These are phyloP conservation scores for Rhynchospora pubera DNA, from an alignment of 176 grass and related monocot species.

Conservation along the genomic window DNA sequence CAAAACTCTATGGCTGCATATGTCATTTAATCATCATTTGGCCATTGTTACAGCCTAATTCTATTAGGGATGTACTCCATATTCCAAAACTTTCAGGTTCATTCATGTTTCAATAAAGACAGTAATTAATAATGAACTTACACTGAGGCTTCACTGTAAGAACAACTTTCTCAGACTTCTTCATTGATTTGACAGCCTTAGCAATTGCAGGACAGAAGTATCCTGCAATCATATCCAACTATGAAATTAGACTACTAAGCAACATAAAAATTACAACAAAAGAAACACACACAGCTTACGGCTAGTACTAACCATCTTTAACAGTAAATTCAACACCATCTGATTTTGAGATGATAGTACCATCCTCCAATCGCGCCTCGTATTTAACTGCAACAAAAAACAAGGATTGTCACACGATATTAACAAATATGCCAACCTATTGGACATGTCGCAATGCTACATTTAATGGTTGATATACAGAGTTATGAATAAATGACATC, in stretches of 20 bases:
- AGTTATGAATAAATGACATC: not conserved
- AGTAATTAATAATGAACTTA: slow-evolving; percentile 27
- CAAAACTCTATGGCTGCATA: not conserved
- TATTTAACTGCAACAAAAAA: slow-evolving; percentile 62
- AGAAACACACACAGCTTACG: not conserved
- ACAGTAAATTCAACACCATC: slow-evolving; percentile 77
- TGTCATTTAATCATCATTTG: not conserved
- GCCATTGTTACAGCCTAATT: not conserved
- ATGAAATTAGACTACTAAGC: slow-evolving; percentile 10
- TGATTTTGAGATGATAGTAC: slow-evolving; percentile 62
- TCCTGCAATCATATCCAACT: slow-evolving; percentile 30
- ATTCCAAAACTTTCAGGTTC: not conserved
- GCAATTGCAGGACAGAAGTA: slow-evolving; percentile 68
- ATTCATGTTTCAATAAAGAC: not conserved
- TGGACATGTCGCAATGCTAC: not conserved
- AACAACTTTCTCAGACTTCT: slow-evolving; percentile 66
- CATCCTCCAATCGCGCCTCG: slow-evolving; percentile 70
- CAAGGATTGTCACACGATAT: not conserved
- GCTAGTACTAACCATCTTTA: slow-evolving; percentile 58
- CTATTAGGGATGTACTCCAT: not conserved
- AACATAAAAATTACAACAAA: not conserved
- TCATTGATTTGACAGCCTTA: slow-evolving; percentile 93
- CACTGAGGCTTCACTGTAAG: slow-evolving; percentile 93
- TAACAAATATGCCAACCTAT: not conserved
- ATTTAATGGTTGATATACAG: not conserved